A percentile compares a stretch with the other conserved stretches of the same genome.
phyloP scores from a whole-genome alignment of 78 protist genomes.

The Neovahlkampfia damariscottae region DNA sequence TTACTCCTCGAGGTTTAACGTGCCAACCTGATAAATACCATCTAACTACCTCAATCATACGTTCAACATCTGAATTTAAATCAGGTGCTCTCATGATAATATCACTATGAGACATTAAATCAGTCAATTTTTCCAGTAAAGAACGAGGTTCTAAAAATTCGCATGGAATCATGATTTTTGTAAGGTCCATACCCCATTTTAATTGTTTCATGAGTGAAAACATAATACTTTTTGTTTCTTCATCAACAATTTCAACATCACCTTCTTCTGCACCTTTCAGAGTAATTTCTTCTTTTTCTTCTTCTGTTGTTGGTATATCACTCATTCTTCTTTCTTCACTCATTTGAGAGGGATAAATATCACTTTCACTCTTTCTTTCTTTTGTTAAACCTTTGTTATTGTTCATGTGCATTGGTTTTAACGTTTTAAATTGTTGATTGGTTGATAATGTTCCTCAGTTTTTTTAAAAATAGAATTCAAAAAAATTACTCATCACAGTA shows the following conservation, averaged over 20 bases:
- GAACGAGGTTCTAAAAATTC: constrained; percentile 87
- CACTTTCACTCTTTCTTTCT: no score
- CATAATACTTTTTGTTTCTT: neutral
- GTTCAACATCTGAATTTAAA: constrained; percentile 39
- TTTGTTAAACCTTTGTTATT: no score
- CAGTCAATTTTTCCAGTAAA: constrained; percentile 59
- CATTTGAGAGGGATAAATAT: no score
- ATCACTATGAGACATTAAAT: constrained; percentile 36
- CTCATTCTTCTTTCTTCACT: no score
- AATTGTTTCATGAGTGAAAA: constrained; percentile 5
- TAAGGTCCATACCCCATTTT: constrained; percentile 64
- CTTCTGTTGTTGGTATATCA: no score
- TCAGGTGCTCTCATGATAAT: constrained; percentile 13
- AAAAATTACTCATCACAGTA: no score
- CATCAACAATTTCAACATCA: constrained; percentile 8
- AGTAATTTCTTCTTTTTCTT: neutral
- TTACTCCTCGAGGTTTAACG: constrained; percentile 55
- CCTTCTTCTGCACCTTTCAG: neutral
- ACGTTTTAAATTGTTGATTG: no score
- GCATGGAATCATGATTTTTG: constrained; percentile 75
- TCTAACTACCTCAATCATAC: constrained; percentile 37
- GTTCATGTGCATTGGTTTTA: no score
- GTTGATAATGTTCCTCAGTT: no score
- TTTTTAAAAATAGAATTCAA: no score
- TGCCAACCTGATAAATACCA: constrained; percentile 85